Conservation (phyloP, 495 filamentous ascomycete genomes). For the Hyphodiscus hymeniophilus region DNA sequence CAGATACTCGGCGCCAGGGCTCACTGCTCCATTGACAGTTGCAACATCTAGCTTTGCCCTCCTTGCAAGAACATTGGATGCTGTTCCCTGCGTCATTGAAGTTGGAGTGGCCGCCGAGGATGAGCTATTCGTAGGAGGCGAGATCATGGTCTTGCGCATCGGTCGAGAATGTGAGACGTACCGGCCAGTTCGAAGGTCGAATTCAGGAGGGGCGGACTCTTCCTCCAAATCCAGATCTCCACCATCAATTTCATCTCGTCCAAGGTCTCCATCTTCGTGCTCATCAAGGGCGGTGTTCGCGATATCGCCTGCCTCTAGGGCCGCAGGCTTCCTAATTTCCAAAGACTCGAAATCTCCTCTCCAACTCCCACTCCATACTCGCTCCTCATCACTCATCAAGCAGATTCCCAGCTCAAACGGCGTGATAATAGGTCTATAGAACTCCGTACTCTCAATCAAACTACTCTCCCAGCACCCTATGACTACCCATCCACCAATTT, state of each 20-base stretch:
- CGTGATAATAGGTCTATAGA: constrained; percentile 81
- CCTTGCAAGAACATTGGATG: constrained; percentile 40
- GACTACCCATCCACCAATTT: constrained; percentile 93
- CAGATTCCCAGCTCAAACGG: constrained; percentile 82
- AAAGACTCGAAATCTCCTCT: constrained; percentile 60
- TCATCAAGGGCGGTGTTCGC: background rate
- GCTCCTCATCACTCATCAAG: constrained; percentile 56
- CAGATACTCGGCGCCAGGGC: constrained; percentile 84
- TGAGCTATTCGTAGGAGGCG: constrained; percentile 12
- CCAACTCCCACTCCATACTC: constrained; percentile 73
- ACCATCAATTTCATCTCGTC: constrained; percentile 1
- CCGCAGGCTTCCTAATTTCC: constrained; percentile 23
- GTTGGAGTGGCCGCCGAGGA: constrained; percentile 17
- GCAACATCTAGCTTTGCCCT: constrained; percentile 64
- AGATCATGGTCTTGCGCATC: constrained; percentile 41
- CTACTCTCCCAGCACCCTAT: constrained; percentile 98
- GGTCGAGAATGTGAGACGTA: constrained; percentile 79
- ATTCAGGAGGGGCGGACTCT: constrained; percentile 72
- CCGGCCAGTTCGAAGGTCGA: constrained; percentile 80
- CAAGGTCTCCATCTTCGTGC: constrained; percentile 9
- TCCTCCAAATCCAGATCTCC: constrained; percentile 34
- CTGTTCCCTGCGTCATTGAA: constrained; percentile 9
- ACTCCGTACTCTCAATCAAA: constrained; percentile 53
- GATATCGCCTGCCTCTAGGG: background rate
- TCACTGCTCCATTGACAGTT: constrained; percentile 69